Evolutionary conservation across 495 filamentous ascomycete genomes (phyloP), one percentile per base, ranked within the genome.

Genomic region (Lepidopterella palustris): DNA sequence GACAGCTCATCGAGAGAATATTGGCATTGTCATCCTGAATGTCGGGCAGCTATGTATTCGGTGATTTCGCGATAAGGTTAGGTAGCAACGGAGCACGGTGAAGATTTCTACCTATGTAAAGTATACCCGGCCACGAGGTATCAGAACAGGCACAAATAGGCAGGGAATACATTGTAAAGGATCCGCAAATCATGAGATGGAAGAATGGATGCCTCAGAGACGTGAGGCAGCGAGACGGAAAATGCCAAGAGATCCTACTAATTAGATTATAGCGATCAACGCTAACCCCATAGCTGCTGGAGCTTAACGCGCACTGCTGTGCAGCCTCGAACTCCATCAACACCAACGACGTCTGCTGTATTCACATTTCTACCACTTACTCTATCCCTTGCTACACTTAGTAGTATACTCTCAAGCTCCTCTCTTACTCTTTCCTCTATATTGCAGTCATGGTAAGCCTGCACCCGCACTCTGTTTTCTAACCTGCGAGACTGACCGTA

Each of bases 391-490:
- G 13, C 35, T 42, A 42, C 3, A 15, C 35, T 18, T 3, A 42
- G 35, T n/a, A n/a, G n/a, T n/a, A n/a, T n/a, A n/a, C n/a, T n/a
- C n/a, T n/a, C n/a, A 42, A 4, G 3, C 35, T 42, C 35, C 35
- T 3, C 35, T 42, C 35, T 42, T 18, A 18, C 35, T 42, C 53
- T 39, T 42, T 59, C 32, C 3, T 35, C 51, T 45, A 31, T 27
- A 50, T 24, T 25, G 26, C 61, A 58, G n/a, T 26, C 63, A 71
- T 71, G 69, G 69, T 68, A 45, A 53, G 57, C 48, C 45, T 32
- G 28, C 18, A 53, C 28, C 24, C 21, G 26, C 42, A 31, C 27
- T 3, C 23, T 28, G 1, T 57, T 55, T 32, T 31, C 29, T 20
- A 32, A 49, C 49, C 40, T 57, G 29, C 54, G 29, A 45, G 11